Evolutionary conservation across 441 rosid genomes (phyloP).

Genomic region (Gossypium schwendimanii): DNA sequence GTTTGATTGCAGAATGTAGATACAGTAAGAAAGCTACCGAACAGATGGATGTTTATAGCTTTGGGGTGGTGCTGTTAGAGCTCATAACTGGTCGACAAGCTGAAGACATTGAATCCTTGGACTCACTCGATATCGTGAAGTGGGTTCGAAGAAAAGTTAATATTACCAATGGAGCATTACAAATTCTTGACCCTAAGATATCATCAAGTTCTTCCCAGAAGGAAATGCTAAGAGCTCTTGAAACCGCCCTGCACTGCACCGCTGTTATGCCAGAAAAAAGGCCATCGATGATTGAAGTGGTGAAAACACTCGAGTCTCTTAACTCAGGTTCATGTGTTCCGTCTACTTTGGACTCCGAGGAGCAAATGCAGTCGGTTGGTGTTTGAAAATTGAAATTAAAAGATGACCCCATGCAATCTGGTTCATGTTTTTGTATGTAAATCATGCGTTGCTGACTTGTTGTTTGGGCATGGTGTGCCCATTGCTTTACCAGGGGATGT

Average conservation of each 20-base stretch:
- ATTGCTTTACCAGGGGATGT: constrained; percentile 1
- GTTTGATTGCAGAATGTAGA: constrained; percentile 49
- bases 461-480: constrained; percentile 14
- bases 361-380: constrained; percentile 27
- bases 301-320: constrained; percentile 49
- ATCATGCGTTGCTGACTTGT: constrained; percentile 7
- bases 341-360: constrained; percentile 18
- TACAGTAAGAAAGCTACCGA: constrained; percentile 74
- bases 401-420: background rate
- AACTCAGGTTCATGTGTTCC: constrained; percentile 25
- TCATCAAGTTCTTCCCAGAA: constrained; percentile 40
- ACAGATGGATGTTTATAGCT: constrained; percentile 80
- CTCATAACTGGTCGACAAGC: constrained; percentile 73
- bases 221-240: constrained; percentile 68
- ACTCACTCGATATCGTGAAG: constrained; percentile 63
- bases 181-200: constrained; percentile 69
- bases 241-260: constrained; percentile 65
- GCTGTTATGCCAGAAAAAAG: constrained; percentile 72
- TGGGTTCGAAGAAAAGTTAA: constrained; percentile 88
- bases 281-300: constrained; percentile 62
- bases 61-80: constrained; percentile 75
- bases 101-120: constrained; percentile 41
- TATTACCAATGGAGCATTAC: constrained; percentile 54
- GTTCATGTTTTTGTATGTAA: constrained; percentile 21
- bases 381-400: constrained; percentile 24